Base-by-base conservation (phyloP, 179 eudicot genomes). In the Heliamphora pulchella region DNA sequence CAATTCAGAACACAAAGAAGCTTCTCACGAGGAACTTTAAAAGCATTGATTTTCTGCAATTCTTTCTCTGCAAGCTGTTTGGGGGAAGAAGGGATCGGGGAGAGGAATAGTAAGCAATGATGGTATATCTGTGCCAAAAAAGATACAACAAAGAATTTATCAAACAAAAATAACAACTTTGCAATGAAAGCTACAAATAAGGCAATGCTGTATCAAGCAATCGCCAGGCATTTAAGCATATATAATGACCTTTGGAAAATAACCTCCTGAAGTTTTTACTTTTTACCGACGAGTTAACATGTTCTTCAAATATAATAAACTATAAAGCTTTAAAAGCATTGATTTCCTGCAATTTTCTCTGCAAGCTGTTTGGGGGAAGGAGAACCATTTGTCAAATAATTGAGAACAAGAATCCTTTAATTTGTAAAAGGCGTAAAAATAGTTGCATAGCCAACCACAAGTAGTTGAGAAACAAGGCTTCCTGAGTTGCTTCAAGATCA, bases 1-100 rank as follows among this genome's bases (percentile, higher is more conserved):
- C 86, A 83, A 55, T 57, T 80, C 66, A 83, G 78, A 73, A 83
- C 72, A 58, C 86, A 83, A 4, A 78, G 51, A 63, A 83, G 86
- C 70, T 83, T 83, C 81, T 83, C 86, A 2, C 86, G 83, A 63
- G 86, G 86, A 63, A 81, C 81, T 81, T 77, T 80, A 58, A 76
- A 83, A n/a, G 86, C 75, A 68, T 83, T 83, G 46, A 83, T 83
- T 77, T 83, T 83, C 75, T 68, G 81, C 57, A 83, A 61, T 78
- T 83, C 86, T 83, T 83, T 83, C 81, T 80, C 81, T 57, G 86
- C 86, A 64, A 80, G 83, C 83, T 82, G 77, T 53, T 63, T 59
- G 9, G 57, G 31, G 65, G 65, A 59, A 41, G 46, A 66, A 57
- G 2, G 59, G 53, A 41, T 46, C 11, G 4, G 54, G 20, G 14